Conservation (phyloP, 495 filamentous ascomycete species). For the Extremus antarcticus region DNA sequence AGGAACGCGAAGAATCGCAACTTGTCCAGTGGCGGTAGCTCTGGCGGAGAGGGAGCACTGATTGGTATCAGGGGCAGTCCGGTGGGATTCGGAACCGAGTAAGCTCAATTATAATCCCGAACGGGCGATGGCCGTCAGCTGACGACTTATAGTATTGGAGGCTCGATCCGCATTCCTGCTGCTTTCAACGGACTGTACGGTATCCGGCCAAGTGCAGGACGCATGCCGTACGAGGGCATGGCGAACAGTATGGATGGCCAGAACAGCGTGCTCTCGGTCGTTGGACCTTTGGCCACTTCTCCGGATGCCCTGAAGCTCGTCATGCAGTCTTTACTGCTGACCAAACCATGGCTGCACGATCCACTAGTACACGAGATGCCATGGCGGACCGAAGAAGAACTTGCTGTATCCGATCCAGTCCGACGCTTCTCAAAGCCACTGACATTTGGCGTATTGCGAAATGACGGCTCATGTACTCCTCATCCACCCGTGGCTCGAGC, state of each 20-base stretch:
- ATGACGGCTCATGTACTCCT: slow-evolving; percentile 39
- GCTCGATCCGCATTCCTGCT: slow-evolving; percentile 41
- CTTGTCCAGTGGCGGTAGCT: slow-evolving; percentile 24
- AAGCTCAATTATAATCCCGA: background rate
- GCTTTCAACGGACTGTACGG: slow-evolving; percentile 39
- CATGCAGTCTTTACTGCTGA: slow-evolving; percentile 43
- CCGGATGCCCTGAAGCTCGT: slow-evolving; percentile 41
- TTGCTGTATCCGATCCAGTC: slow-evolving; percentile 37
- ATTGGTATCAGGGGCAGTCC: slow-evolving; percentile 27
- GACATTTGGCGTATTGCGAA: slow-evolving; percentile 42
- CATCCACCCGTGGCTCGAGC: slow-evolving; percentile 47
- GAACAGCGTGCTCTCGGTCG: slow-evolving; percentile 44
- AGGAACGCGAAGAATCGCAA: slow-evolving; percentile 31
- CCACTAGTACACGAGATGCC: slow-evolving; percentile 51
- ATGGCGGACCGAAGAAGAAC: slow-evolving; percentile 47
- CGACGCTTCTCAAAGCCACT: slow-evolving; percentile 29
- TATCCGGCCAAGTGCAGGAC: slow-evolving; percentile 33
- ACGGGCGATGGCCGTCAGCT: background rate
- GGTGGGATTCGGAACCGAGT: slow-evolving; percentile 32
- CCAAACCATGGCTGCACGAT: slow-evolving; percentile 55
- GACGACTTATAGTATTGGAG: slow-evolving; percentile 11
- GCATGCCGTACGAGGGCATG: slow-evolving; percentile 42
- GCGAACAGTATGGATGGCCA: slow-evolving; percentile 51
- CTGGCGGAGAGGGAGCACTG: slow-evolving; percentile 33
- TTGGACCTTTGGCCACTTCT: slow-evolving; percentile 45